Evolutionary conservation across 1,284 basidiomycete species (phyloP).

Genomic region (Leucoagaricus sp.): DNA sequence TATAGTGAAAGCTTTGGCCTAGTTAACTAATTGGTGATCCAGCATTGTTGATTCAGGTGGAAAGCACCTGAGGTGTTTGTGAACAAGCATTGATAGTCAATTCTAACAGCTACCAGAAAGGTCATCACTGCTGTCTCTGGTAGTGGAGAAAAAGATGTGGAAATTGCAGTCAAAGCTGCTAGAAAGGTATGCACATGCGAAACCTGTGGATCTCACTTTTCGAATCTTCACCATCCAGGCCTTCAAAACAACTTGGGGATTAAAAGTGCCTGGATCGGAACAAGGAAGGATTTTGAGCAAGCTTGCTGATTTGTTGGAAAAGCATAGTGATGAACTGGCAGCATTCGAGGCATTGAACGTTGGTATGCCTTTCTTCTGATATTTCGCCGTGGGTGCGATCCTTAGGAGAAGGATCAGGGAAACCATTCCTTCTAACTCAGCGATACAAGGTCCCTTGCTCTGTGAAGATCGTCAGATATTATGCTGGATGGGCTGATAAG

Average conservation of each 20-base stretch:
- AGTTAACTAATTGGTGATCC: neutral
- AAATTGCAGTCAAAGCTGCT: conserved; percentile 76
- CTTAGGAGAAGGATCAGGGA: conserved; percentile 48
- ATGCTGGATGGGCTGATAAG: conserved; percentile 61
- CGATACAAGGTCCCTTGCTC: no score
- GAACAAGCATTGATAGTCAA: neutral
- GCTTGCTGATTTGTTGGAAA: conserved; percentile 76
- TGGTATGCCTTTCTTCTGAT: conserved; percentile 34
- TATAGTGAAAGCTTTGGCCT: neutral
- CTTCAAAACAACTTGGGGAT: conserved; percentile 75
- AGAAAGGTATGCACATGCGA: conserved; percentile 44
- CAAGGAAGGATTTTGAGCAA: conserved; percentile 69
- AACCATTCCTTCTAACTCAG: conserved; percentile 48
- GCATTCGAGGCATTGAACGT: conserved; percentile 82
- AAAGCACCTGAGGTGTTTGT: neutral
- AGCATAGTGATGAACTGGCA: conserved; percentile 68
- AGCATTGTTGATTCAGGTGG: conserved; percentile 73
- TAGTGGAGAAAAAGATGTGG: conserved; percentile 71
- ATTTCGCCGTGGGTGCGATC: conserved; percentile 41
- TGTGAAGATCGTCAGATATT: conserved; percentile 34
- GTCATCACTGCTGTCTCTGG: conserved; percentile 68
- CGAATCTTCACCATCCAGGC: conserved; percentile 44
- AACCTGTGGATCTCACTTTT: no score
- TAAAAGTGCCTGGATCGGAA: conserved; percentile 56
- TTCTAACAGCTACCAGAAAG: conserved; percentile 69